phyloP scores from a whole-genome alignment of 345 rosid genomes.

The Linum tenue region DNA sequence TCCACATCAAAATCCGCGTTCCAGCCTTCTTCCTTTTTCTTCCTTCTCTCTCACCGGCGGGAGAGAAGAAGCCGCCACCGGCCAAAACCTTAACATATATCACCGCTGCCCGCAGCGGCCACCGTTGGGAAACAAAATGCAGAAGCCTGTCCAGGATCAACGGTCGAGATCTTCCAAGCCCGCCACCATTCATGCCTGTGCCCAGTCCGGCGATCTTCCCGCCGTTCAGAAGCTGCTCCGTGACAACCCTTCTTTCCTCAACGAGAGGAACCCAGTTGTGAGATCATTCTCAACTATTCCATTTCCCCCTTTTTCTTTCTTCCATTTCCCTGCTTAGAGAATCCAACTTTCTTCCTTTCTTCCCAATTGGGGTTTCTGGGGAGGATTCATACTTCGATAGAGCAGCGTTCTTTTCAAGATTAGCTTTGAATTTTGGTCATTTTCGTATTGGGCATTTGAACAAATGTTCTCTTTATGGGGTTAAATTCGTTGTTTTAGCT shows the following conservation, averaged over 20 bases:
- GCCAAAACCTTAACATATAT: not conserved
- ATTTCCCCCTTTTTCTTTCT: not conserved
- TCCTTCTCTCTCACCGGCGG: not conserved
- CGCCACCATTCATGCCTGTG: constrained; percentile 73
- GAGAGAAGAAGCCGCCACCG: not conserved
- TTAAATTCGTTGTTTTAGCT: not conserved
- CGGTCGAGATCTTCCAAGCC: constrained; percentile 65
- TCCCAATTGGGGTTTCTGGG: not conserved
- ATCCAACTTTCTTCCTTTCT: not conserved
- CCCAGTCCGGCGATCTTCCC: constrained; percentile 75
- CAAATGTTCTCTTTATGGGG: not conserved
- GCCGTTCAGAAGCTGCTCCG: constrained; percentile 59
- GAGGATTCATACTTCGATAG: not conserved
- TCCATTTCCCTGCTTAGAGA: not conserved
- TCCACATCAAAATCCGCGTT: not conserved
- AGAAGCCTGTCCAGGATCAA: constrained; percentile 28
- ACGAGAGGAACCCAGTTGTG: constrained; percentile 86
- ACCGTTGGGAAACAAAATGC: constrained; percentile 4
- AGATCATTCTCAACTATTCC: constrained; percentile 12
- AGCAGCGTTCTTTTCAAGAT: not conserved
- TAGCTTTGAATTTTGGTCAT: not conserved
- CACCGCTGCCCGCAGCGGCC: not conserved
- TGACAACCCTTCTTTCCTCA: constrained; percentile 62
- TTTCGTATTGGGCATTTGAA: not conserved
- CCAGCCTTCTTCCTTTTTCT: not conserved